Evolutionary conservation across 257 asterid genomes (phyloP).

Genomic region (Jacaranda copaia): DNA sequence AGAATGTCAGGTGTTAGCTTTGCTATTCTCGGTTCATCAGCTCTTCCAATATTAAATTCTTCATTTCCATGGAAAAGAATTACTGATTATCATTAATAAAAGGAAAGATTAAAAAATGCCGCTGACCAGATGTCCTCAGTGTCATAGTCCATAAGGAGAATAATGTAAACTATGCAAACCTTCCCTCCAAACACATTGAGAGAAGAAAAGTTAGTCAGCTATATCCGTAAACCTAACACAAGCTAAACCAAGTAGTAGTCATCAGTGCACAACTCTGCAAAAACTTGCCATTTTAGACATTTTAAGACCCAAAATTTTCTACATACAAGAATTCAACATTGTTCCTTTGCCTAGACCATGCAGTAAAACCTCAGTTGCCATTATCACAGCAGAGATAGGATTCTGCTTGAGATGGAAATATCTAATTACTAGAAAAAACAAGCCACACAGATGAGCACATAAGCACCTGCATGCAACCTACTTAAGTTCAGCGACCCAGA

Average conservation of each 20-base stretch:
- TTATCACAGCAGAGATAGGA: not conserved
- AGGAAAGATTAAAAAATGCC: not conserved
- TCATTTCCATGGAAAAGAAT: not conserved
- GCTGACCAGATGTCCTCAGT: not conserved
- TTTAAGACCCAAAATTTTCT: not conserved
- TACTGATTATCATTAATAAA: slow-evolving; percentile 11
- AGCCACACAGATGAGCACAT: not conserved
- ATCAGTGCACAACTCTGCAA: slow-evolving; percentile 16
- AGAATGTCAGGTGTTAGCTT: slow-evolving; percentile 13
- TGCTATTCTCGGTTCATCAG: not conserved
- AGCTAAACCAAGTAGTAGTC: slow-evolving; percentile 8
- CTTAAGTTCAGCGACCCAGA: slow-evolving; percentile 16
- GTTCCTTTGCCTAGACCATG: slow-evolving; percentile 1
- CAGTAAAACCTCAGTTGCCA: not conserved
- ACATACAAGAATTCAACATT: not conserved
- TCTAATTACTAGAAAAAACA: slow-evolving; percentile 13
- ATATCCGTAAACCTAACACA: slow-evolving; percentile 1
- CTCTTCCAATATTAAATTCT: slow-evolving; percentile 5
- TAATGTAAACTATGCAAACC: slow-evolving; percentile 21
- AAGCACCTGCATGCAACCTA: not conserved
- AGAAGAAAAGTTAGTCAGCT: not conserved
- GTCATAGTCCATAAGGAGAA: not conserved
- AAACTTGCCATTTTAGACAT: not conserved
- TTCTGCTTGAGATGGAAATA: slow-evolving; percentile 7
- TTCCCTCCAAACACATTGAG: slow-evolving; percentile 9